Conservation (phyloP, 805 yeast genomes). For the Kazachstania kunashirensis region DNA sequence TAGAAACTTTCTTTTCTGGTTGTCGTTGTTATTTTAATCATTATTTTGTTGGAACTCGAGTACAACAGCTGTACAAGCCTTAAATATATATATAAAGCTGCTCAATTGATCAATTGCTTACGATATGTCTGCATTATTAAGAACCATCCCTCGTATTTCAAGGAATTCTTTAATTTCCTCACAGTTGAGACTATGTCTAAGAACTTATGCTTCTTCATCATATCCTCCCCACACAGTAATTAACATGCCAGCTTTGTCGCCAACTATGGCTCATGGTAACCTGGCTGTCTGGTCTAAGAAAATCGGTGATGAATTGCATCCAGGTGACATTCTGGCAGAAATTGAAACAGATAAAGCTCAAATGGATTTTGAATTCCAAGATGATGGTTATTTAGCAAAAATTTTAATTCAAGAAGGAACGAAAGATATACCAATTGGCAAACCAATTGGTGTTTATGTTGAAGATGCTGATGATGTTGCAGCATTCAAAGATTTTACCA, state of each 20-base stretch:
- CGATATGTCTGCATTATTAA: slow-evolving; percentile 26
- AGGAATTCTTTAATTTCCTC: slow-evolving; percentile 11
- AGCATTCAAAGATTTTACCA: slow-evolving; percentile 82
- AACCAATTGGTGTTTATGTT: slow-evolving; percentile 94
- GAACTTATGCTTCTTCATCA: slow-evolving; percentile 36
- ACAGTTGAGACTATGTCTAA: slow-evolving; percentile 18
- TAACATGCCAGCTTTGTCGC: slow-evolving; percentile 98
- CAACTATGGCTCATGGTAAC: slow-evolving; percentile 97
- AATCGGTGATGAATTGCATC: slow-evolving; percentile 77
- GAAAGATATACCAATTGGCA: slow-evolving; percentile 85
- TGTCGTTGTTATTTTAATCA: no score
- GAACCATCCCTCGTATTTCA: slow-evolving; percentile 21
- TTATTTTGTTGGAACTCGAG: no score
- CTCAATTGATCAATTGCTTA: no score
- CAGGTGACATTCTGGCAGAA: slow-evolving; percentile 95
- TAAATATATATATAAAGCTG: no score
- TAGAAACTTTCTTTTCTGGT: no score
- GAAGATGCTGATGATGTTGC: slow-evolving; percentile 76
- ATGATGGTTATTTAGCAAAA: slow-evolving; percentile 88
- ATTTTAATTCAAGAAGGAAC: slow-evolving; percentile 75
- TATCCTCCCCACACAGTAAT: slow-evolving; percentile 82
- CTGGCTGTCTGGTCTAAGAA: slow-evolving; percentile 83
- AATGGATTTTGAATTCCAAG: slow-evolving; percentile 98
- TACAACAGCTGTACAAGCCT: no score
- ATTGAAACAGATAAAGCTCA: slow-evolving; percentile 96